Evolutionary conservation across 495 filamentous ascomycete species (phyloP), one percentile per base, ranked within the genome.

Genomic region (Umbilicaria muhlenbergii): DNA sequence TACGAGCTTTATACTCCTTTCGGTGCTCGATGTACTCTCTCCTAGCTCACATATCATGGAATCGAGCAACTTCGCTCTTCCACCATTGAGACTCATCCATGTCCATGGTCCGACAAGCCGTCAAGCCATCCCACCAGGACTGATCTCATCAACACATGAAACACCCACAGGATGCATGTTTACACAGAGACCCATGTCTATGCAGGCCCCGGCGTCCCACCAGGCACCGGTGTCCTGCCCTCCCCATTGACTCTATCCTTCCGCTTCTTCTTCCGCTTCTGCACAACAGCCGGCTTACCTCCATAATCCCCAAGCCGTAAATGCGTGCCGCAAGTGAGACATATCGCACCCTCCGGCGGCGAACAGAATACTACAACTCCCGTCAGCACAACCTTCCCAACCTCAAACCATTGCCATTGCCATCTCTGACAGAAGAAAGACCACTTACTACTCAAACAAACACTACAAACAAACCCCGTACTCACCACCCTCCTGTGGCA

Each of bases 401-500:
- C 5, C 24, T 28, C 8, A 12, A 2, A 0, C 15, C 33, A 11
- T 39, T 13, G 2, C n/a, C 14, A n/a, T 33, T n/a, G 10, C 24
- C 14, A 41, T 14, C 5, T 13, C 19, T 16, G 32, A 11, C 15
- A 34, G 17, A 19, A 21, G 19, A 16, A 16, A 16, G 41, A 16
- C 11, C 11, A 67, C 73, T 57, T 56, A 76, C 72, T 98, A 61
- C 85, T 91, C 50, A 98, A 66, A 58, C 91, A 98, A 45, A 98
- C 83, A 36, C 83, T 89, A 66, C 91, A 98, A 36, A 98, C 92
- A 55, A 80, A 98, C 11, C 86, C 91, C 19, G 91, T 73, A 64
- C 94, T 85, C 43, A 98, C 81, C 12, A 96, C 86, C 18, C 71
- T 74, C 31, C 89, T 71, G 62, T 98, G 91, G 59, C 91, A 98